phyloP scores from a whole-genome alignment of 768 basidiomycete genomes.

The Leccinum uliginosum region DNA sequence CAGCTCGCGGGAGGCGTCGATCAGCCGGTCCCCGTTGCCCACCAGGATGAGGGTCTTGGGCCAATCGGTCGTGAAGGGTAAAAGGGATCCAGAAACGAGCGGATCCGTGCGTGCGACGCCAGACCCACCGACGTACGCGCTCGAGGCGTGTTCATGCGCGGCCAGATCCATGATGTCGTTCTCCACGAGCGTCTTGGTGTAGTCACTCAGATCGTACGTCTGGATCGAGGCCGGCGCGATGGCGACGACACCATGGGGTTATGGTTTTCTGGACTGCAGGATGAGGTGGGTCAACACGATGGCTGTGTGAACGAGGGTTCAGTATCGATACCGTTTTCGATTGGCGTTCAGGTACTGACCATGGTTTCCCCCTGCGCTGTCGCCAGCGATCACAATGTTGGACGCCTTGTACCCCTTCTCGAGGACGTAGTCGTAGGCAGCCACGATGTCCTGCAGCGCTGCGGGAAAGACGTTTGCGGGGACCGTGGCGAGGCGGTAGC shows the following conservation, averaged over 20 bases:
- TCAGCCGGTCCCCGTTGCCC: slow-evolving; percentile 12
- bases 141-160: neutral
- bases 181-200: neutral
- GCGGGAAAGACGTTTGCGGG: slow-evolving; percentile 21
- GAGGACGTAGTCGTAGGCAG: slow-evolving; percentile 25
- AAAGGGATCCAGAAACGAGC: slow-evolving; percentile 11
- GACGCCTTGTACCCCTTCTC: slow-evolving; percentile 17
- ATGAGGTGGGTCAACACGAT: slow-evolving; percentile 29
- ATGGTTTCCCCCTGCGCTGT: slow-evolving; percentile 26
- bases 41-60: slow-evolving; percentile 21
- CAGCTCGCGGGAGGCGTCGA: slow-evolving; percentile 12
- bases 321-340: too few species aligned
- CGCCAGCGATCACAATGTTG: slow-evolving; percentile 18
- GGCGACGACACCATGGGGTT: slow-evolving; percentile 52
- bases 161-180: neutral
- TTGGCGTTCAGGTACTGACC: slow-evolving; percentile 9
- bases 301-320: slow-evolving; percentile 2
- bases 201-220: slow-evolving; percentile 5
- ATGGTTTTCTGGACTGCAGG: slow-evolving; percentile 46
- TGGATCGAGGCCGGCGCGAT: slow-evolving; percentile 40
- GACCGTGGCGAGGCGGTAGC: slow-evolving; percentile 23
- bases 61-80: slow-evolving; percentile 18
- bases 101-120: slow-evolving; percentile 12
- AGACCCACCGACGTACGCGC: slow-evolving; percentile 10
- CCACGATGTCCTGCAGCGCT: slow-evolving; percentile 19